Evolutionary conservation across 2,329 filamentous ascomycete species (phyloP), one percentile per base, ranked within the genome.

Genomic region (Coleophoma cylindrospora): DNA sequence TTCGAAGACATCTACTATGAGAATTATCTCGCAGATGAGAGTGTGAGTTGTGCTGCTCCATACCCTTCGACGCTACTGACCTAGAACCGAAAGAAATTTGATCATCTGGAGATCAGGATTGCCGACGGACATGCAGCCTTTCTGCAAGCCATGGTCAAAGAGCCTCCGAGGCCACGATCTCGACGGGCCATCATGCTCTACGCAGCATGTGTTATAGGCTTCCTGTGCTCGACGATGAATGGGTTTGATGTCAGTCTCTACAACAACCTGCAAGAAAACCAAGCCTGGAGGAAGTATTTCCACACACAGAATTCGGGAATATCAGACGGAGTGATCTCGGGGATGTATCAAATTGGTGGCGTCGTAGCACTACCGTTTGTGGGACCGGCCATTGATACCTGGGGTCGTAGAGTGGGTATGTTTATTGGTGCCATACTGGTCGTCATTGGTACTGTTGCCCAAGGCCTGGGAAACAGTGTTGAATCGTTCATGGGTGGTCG

Each of bases 71-170:
- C 40, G 8, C 8, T 17, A 43, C n/a, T 43, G 7, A 43, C 40
- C 12, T 27, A 17, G 3, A 22, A 11, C 14, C 21, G 5, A 32
- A 12, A 44, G 41, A 44, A 44, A 44, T 44, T 44, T n/a, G 41
- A 44, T n/a, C 41, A 44, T 9, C 6, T 44, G 5, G 41, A 27
- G 12, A 44, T 44, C 13, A 44, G 32, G 32, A 44, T 44, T 13
- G 32, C 27, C 21, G 41, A 44, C 22, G 76, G 76, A 47, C 72
- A 71, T 50, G 73, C 76, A 55, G 74, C 74, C 49, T 78, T 71
- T 63, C 69, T 73, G 53, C 72, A 80, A 63, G 77, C 78, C 33
- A 68, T 74, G 62, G 55, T 76, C 58, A 73, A 75, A 64, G 77
- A 80, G 56, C 72, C 74, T 8, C 70, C 74, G 12, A 61, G 54